Evolutionary conservation across 345 rosid genomes (phyloP).

Genomic region (Geranium rotundifolium): DNA sequence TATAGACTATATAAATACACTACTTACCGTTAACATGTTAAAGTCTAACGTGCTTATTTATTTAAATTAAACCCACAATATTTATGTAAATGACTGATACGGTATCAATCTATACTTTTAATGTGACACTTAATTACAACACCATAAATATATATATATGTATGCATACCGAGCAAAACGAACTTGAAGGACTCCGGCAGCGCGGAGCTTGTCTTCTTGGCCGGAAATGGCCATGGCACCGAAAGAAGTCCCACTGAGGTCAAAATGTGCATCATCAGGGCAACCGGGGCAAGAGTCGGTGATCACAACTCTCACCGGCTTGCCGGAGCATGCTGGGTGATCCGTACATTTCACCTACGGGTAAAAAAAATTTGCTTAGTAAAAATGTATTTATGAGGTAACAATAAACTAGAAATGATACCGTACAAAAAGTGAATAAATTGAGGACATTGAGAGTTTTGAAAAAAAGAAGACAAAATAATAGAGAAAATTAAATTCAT

Average conservation of each 20-base stretch:
- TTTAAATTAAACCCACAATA: no score
- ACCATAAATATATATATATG: neutral
- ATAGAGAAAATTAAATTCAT: no score
- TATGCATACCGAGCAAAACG: conserved; percentile 21
- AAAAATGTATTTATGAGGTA: no score
- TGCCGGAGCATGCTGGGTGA: conserved; percentile 34
- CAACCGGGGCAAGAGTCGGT: conserved; percentile 46
- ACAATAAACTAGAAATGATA: neutral
- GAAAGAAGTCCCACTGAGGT: conserved; percentile 38
- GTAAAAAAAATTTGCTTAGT: neutral
- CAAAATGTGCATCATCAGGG: conserved; percentile 34
- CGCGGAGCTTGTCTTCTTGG: conserved; percentile 21
- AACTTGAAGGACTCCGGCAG: conserved; percentile 30
- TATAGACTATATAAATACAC: no score
- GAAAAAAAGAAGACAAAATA: neutral
- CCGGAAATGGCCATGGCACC: conserved; percentile 41
- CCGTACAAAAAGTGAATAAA: neutral
- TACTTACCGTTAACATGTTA: no score
- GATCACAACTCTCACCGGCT: conserved; percentile 30
- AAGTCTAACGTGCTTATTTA: no score
- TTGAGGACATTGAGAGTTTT: neutral
- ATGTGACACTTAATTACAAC: no score
- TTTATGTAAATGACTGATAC: no score
- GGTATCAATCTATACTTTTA: no score
- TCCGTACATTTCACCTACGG: conserved; percentile 30